Percentiles rank a stretch among this genome's conserved stretches.
Conservation (phyloP, 2,329 filamentous ascomycete species). For the Xenosphaeropsis pyriputrescens region DNA sequence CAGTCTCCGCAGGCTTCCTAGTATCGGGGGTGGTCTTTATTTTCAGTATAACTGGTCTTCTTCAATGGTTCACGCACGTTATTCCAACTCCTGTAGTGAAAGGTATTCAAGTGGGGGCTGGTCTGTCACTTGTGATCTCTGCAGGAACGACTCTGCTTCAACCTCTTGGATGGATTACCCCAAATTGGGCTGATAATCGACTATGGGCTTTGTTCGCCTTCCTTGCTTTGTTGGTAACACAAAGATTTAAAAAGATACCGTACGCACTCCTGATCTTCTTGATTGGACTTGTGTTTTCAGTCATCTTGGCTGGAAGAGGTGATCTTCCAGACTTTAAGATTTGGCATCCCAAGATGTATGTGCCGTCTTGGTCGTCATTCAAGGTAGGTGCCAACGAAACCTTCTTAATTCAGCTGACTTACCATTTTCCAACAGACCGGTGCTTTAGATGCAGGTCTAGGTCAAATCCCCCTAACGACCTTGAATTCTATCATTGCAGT, state of each 20-base stretch:
- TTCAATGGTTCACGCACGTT: constrained; percentile 56
- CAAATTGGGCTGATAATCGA: constrained; percentile 60
- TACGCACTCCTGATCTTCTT: constrained; percentile 64
- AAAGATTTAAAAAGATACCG: constrained; percentile 50
- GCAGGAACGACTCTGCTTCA: constrained; percentile 56
- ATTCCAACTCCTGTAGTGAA: constrained; percentile 57
- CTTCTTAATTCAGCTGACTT: no score
- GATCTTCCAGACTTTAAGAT: constrained; percentile 36
- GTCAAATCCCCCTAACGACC: constrained; percentile 80
- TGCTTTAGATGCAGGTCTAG: constrained; percentile 41
- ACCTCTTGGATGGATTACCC: constrained; percentile 51
- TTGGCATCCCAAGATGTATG: constrained; percentile 41
- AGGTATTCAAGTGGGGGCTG: constrained; percentile 87
- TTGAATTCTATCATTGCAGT: constrained; percentile 89
- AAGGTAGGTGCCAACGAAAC: constrained; percentile 7
- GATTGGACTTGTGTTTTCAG: constrained; percentile 51
- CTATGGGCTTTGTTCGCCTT: constrained; percentile 67
- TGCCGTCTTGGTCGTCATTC: constrained; percentile 22
- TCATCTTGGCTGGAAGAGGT: constrained; percentile 23
- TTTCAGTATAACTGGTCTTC: constrained; percentile 66
- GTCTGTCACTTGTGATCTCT: constrained; percentile 67
- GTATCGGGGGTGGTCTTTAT: constrained; percentile 61
- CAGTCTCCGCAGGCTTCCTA: constrained; percentile 70
- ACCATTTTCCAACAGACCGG: constrained; percentile 29
- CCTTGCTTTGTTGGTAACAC: constrained; percentile 52